These are phyloP conservation scores for Cordia subcordata DNA, from an alignment of 257 asterid species.

Conservation along the genomic window DNA sequence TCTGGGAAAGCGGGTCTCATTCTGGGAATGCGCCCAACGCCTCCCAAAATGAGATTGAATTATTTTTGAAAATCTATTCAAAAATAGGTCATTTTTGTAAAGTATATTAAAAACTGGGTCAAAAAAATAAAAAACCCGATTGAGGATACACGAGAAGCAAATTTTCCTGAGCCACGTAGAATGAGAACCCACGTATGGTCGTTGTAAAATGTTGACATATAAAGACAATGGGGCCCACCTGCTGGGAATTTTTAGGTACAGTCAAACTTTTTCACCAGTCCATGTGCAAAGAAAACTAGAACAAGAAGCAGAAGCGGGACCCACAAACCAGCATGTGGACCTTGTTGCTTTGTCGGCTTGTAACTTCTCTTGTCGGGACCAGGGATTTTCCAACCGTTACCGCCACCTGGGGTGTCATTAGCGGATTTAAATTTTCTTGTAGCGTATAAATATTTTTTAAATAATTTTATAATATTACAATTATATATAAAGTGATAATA, in stretches of 20 bases:
- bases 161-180: not conserved
- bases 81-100: too few species aligned
- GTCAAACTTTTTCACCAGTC: slow-evolving; percentile 27
- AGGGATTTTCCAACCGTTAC: not conserved
- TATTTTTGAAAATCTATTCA: too few species aligned
- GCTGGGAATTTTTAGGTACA: slow-evolving; percentile 29
- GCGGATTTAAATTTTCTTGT: too few species aligned
- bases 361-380: not conserved
- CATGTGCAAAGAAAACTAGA: slow-evolving; percentile 15
- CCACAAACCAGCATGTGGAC: slow-evolving; percentile 35
- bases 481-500: too few species aligned
- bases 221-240: slow-evolving; percentile 15
- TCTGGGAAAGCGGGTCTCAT: too few species aligned
- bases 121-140: too few species aligned
- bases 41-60: too few species aligned
- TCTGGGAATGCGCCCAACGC: too few species aligned
- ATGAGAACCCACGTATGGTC: slow-evolving; percentile 20
- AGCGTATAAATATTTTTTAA: too few species aligned
- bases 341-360: slow-evolving; percentile 23
- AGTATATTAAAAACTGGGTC: too few species aligned
- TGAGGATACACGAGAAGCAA: slow-evolving; percentile 11
- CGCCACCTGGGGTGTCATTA: not conserved
- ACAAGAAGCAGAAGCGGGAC: slow-evolving; percentile 25
- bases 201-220: too few species aligned
- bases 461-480: too few species aligned